Evolutionary conservation across 257 asterid species (phyloP), one percentile per base, ranked within the genome.

Genomic region (Scutellaria minor): DNA sequence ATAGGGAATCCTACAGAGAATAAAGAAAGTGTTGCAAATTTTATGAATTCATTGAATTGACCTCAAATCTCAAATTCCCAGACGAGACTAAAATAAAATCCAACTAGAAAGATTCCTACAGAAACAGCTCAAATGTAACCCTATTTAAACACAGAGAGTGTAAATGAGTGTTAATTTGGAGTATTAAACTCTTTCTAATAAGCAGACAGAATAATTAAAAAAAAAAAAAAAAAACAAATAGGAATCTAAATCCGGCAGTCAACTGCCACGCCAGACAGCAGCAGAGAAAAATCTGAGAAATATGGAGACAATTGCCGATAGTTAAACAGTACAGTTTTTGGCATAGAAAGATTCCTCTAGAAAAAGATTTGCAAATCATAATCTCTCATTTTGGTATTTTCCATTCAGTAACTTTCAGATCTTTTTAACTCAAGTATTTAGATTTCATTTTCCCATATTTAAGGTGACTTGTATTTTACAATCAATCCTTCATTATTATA

Each of bases 211-310:
- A 2, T 31, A 31, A 31, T 31, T 0, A 31, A 18, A 18, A 18
- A 31, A 31, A 31, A 0, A 63, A 41, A 18, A 31, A 31, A 31
- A 0, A 63, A 41, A 18, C 37, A 62, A 61, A n/a, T 14, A 4
- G 52, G 37, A 39, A 63, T 40, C 22, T 52, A 61, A 18, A 64
- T 27, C 65, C 67, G 73, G 78, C 78, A 44, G 46, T 2, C 4
- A 2, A 46, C 13, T 12, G 61, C 3, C 10, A 20, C 1, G 22
- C 5, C 42, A 20, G 9, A 5, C 27, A 7, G n/a, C 44, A 56
- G 37, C 54, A 44, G 57, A 70, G 14, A 67, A 47, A 35, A 12
- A 27, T 64, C 35, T 37, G 52, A 71, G 41, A 47, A 56, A 12
- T 18, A 39, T 66, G 41, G 24, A n/a, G 54, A 57, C 44, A 72